These are phyloP conservation scores for Nicotiana tabacum DNA, from an alignment of 257 asterid species.

Conservation along the genomic window DNA sequence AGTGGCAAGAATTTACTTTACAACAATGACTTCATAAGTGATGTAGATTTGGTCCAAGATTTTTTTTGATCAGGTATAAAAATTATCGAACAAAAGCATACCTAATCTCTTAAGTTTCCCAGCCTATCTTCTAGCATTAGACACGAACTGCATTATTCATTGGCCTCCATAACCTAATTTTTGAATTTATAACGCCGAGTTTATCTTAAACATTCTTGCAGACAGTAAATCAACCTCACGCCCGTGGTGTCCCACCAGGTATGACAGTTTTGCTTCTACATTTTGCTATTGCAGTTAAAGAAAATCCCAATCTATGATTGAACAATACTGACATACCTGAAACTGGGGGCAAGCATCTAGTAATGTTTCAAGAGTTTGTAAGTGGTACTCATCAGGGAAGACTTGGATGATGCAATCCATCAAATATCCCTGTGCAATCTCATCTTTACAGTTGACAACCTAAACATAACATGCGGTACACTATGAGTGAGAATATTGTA, in stretches of 20 bases:
- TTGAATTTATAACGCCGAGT: background rate
- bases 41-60: background rate
- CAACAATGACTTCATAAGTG: background rate
- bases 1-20: background rate
- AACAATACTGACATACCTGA: constrained; percentile 47
- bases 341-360: constrained; percentile 97
- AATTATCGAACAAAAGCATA: background rate
- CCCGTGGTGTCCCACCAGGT: background rate
- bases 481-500: background rate
- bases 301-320: background rate
- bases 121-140: background rate
- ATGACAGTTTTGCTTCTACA: background rate
- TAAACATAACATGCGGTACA: constrained; percentile 23
- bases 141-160: background rate
- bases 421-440: constrained; percentile 86
- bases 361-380: constrained; percentile 93
- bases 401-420: constrained; percentile 99
- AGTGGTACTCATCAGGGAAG: constrained; percentile 95
- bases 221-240: background rate
- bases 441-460: constrained; percentile 99
- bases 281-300: background rate
- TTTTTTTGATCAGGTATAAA: background rate
- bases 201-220: background rate
- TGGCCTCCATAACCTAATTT: background rate
- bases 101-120: background rate